Evolutionary conservation across 2,329 filamentous ascomycete genomes (phyloP).

Genomic region (Xylariaceae sp.): DNA sequence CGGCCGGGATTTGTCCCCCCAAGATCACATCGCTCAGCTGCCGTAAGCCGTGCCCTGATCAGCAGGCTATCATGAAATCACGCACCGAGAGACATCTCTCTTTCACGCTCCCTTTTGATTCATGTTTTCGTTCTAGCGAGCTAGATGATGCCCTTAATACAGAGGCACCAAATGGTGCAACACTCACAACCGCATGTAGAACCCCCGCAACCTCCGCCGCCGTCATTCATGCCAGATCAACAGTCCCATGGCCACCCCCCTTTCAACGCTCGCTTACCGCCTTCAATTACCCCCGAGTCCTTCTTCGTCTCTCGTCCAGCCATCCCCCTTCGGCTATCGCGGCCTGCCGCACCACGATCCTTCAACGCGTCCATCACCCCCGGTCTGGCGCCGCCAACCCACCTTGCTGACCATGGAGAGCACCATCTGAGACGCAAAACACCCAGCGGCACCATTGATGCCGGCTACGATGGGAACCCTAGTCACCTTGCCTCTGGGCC

Average conservation of each 20-base stretch:
- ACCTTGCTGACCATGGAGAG: constrained; percentile 45
- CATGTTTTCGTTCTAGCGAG: constrained; percentile 17
- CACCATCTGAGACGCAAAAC: constrained; percentile 87
- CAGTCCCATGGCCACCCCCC: constrained; percentile 20
- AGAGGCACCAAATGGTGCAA: constrained; percentile 49
- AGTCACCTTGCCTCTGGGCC: constrained; percentile 67
- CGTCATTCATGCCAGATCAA: constrained; percentile 15
- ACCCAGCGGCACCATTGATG: constrained; percentile 85
- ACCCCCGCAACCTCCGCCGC: constrained; percentile 23
- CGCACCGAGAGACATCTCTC: constrained; percentile 27
- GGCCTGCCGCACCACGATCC: constrained; percentile 30
- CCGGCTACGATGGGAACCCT: constrained; percentile 82
- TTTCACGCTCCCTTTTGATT: constrained; percentile 25
- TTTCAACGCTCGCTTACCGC: constrained; percentile 16
- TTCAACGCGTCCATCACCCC: constrained; percentile 34
- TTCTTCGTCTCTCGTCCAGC: constrained; percentile 20
- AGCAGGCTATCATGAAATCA: constrained; percentile 40
- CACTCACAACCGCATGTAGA: constrained; percentile 31
- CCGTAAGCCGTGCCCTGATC: constrained; percentile 39
- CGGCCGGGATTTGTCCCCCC: constrained; percentile 24
- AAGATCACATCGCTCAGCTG: constrained; percentile 37
- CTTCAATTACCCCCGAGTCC: constrained; percentile 11
- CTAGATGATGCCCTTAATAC: constrained; percentile 47
- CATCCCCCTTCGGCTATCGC: constrained; percentile 16
- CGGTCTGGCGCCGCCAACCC: constrained; percentile 23